A percentile compares a stretch with the other conserved stretches of the same genome.
Evolutionary conservation across 345 rosid species (phyloP).

Genomic region (Euphorbia pulcherrima): DNA sequence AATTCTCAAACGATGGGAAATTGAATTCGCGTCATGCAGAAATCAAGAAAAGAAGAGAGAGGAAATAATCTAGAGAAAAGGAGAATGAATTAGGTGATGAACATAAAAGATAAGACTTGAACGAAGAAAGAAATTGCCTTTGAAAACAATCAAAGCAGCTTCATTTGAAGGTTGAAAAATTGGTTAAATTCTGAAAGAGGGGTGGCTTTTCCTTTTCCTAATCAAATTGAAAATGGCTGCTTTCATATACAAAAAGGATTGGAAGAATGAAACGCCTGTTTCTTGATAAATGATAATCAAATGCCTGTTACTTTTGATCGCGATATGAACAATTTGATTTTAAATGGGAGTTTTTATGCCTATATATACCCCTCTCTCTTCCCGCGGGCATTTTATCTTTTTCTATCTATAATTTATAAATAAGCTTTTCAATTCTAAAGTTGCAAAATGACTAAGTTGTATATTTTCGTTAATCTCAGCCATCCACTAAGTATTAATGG

Average conservation of each 20-base stretch:
- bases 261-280: no score
- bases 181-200: neutral
- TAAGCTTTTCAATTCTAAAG: no score
- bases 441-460: no score
- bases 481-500: no score
- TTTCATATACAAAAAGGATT: neutral
- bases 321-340: no score
- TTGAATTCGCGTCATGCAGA: neutral
- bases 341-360: no score
- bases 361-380: no score
- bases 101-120: neutral
- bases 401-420: no score
- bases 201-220: neutral
- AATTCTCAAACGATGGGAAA: neutral
- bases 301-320: no score
- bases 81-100: conserved; percentile 13
- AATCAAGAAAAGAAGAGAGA: neutral
- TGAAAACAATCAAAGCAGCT: neutral
- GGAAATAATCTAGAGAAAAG: neutral
- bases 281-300: no score
- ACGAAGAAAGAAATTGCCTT: neutral
- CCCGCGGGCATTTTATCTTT: no score
- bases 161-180: neutral
- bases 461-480: no score
- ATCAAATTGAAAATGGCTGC: neutral